Base-by-base conservation (phyloP, 1,139 yeast species). In the Candida sanyaensis region DNA sequence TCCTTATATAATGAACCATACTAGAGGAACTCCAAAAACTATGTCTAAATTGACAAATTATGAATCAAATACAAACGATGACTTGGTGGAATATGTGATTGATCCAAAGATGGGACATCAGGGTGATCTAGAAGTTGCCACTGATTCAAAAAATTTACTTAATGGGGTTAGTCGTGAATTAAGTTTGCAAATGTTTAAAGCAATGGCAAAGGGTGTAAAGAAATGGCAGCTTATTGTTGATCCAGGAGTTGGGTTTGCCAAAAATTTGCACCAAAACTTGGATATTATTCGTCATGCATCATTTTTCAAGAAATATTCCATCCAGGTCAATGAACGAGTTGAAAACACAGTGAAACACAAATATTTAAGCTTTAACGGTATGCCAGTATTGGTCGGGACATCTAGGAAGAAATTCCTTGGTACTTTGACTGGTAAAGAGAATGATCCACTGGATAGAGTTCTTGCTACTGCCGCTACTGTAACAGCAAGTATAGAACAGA, bases 221-320 rank as follows among this genome's bases (percentile, higher is more conserved):
- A 83, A 95, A 63, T 93, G 97, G 97, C 98, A 93, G 66, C 71
- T 93, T 2, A 83, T 95, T 13, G 62, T 91, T 10, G 99, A 93
- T 64, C 99, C 99, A 0, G 99, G 99, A 1, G 69, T 93, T 45
- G 99, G 99, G 1, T 93, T 93, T 68, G 97, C 98, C 21, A 93
- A 93, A 63, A 77, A 76, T 46, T 59, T 78, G 40, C 56, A 65
- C 8, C 97, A 92, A 59, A 93, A 92, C 63, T 58, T 92, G 40
- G 75, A 78, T 10, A 58, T 91, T 1, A 73, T 93, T 28, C 78
- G 83, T 50, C 73, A 83, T 48, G 76, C 87, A 3, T 75, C 83
- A 5, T 54, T 66, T n/a, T 64, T 87, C 59, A 83, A 84, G 60
- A 65, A 71, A 34, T 85, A 83, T 56, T 68, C 83, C 0, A 58